Evolutionary conservation across 306 rosid species (phyloP).

Genomic region (Casuarina equisetifolia): DNA sequence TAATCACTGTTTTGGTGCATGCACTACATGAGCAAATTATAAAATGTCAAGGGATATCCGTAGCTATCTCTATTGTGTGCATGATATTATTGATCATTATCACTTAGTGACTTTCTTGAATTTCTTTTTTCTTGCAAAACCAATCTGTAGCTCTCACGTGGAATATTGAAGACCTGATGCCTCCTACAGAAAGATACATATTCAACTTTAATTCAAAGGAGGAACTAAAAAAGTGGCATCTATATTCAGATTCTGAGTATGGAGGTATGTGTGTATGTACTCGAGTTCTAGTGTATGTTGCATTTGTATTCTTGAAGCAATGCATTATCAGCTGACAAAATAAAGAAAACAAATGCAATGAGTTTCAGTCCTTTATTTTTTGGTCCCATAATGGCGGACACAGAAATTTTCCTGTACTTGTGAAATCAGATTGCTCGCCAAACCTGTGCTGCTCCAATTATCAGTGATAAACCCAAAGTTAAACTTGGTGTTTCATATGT

Average conservation of each 20-base stretch:
- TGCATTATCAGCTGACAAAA: neutral
- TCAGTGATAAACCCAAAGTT: neutral
- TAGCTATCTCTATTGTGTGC: neutral
- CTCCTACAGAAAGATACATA: slow-evolving; percentile 78
- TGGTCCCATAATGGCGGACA: neutral
- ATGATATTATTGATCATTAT: slow-evolving; percentile 2
- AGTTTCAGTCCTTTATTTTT: neutral
- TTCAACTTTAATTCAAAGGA: slow-evolving; percentile 78
- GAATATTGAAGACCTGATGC: slow-evolving; percentile 81
- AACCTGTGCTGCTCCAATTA: neutral
- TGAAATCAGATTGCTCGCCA: neutral
- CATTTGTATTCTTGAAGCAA: neutral
- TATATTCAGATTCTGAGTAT: slow-evolving; percentile 89
- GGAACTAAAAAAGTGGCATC: slow-evolving; percentile 84
- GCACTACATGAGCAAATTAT: neutral
- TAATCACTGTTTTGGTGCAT: neutral
- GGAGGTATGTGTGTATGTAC: slow-evolving; percentile 49
- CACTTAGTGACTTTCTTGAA: neutral
- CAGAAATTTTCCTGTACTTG: neutral
- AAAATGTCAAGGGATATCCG: neutral
- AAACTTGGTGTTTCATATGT: neutral
- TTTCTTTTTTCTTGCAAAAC: slow-evolving; percentile 17
- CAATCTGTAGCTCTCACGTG: slow-evolving; percentile 55
- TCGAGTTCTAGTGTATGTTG: neutral
- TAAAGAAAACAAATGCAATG: neutral